Base-by-base conservation (phyloP, 225 moss, liverwort and hornwort genomes). In the Sphagnum tenellum region DNA sequence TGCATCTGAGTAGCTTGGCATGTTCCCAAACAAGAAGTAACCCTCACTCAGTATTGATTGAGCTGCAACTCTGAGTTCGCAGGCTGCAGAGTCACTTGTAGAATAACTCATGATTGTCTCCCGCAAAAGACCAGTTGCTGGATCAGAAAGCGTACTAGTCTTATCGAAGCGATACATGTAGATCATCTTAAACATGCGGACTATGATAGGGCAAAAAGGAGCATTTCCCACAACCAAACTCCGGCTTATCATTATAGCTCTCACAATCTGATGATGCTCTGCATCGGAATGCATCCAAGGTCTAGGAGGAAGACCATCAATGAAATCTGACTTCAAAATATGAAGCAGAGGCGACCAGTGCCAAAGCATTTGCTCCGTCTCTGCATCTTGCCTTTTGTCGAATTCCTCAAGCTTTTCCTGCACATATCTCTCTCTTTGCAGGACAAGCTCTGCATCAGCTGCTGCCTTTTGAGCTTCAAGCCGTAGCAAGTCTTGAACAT, bases 341-440 rank as follows among this genome's bases (percentile, higher is more conserved):
- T 80, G 74, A 11, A 80, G 68, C 57, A 84, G 64, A 49, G 83
- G 83, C 50, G 83, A 84, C 80, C 80, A 80, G n/a, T 84, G 77
- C 83, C 83, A 83, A 47, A 77, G 74, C 47, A 70, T 66, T 66
- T 71, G 64, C 29, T 84, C 84, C 66, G 77, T 77, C 7, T 71
- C 66, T 14, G 77, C 77, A 69, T 73, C 74, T 73, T 80, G 77
- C 44, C 44, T 65, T 2, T 79, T 73, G 46, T 84, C 83, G 54
- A 80, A 77, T 49, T 77, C 83, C 9, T 77, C 77, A 10, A 84
- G 72, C 59, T 12, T 75, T 9, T 69, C 71, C 55, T 71, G 75
- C 51, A 84, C 72, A 64, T 72, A 80, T n/a, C 64, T 80, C 66
- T 84, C 75, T 50, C 75, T 75, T 64, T 68, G 74, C 47, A 60